Percentiles rank a stretch among this genome's conserved stretches.
Evolutionary conservation across 1,139 yeast species (phyloP).

Genomic region (Yamadazyma spencermartinsiae): DNA sequence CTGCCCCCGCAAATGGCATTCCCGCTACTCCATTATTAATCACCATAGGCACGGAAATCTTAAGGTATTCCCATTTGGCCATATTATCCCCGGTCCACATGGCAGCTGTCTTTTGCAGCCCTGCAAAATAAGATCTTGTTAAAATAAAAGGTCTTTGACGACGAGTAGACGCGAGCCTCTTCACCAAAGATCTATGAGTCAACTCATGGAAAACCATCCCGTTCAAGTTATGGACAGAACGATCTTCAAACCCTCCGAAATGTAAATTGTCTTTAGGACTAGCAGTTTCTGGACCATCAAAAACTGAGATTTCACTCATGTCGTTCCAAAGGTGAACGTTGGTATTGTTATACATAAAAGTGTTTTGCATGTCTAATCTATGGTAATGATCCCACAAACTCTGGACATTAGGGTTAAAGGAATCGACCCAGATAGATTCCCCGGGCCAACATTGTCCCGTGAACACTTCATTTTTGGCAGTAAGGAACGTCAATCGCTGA

Average conservation of each 20-base stretch:
- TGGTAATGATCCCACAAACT: constrained; percentile 56
- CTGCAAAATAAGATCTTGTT: constrained; percentile 84
- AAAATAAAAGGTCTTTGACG: constrained; percentile 82
- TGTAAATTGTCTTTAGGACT: constrained; percentile 82
- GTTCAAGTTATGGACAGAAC: constrained; percentile 84
- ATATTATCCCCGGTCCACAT: constrained; percentile 98
- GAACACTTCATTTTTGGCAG: constrained; percentile 44
- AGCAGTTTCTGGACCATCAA: constrained; percentile 91
- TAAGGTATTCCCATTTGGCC: constrained; percentile 88
- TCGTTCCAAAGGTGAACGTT: constrained; percentile 94
- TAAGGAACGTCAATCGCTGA: constrained; percentile 40
- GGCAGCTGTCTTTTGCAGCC: constrained; percentile 89
- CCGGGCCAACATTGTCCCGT: constrained; percentile 99
- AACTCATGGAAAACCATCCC: constrained; percentile 81
- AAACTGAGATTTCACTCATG: constrained; percentile 97
- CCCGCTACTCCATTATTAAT: constrained; percentile 81
- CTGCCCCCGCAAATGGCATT: constrained; percentile 94
- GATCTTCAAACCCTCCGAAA: constrained; percentile 80
- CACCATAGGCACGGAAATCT: constrained; percentile 82
- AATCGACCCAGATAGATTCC: constrained; percentile 89
- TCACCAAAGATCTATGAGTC: constrained; percentile 64
- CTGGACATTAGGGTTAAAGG: constrained; percentile 65
- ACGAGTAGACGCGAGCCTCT: constrained; percentile 45
- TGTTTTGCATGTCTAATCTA: constrained; percentile 21
- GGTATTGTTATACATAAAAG: constrained; percentile 50